phyloP scores from a whole-genome alignment of 2,329 filamentous ascomycete species.

The Parasarocladium wereldwijsianum region DNA sequence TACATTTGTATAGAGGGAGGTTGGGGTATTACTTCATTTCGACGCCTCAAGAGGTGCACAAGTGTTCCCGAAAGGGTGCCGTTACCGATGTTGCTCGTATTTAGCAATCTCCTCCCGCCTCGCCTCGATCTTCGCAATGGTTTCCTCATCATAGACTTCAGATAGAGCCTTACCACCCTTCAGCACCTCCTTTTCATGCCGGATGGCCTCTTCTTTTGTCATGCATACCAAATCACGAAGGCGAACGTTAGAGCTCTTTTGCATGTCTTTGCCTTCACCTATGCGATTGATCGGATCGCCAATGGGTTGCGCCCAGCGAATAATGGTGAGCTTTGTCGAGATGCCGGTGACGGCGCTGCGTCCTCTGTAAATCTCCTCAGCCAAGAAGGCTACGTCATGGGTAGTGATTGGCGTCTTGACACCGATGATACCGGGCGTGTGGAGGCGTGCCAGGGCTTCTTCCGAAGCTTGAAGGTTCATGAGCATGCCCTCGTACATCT shows the following conservation, averaged over 20 bases:
- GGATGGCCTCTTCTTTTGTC: conserved; percentile 77
- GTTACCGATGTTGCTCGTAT: conserved; percentile 29
- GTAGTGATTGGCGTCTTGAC: conserved; percentile 65
- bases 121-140: conserved; percentile 51
- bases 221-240: conserved; percentile 69
- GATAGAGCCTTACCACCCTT: conserved; percentile 51
- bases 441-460: conserved; percentile 51
- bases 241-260: conserved; percentile 58
- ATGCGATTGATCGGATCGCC: conserved; percentile 41
- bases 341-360: conserved; percentile 74
- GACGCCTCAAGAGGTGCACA: conserved; percentile 12
- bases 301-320: conserved; percentile 60
- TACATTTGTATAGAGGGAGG: neutral
- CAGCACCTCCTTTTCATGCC: conserved; percentile 69
- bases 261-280: conserved; percentile 52
- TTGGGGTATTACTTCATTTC: neutral
- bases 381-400: conserved; percentile 72
- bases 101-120: conserved; percentile 52
- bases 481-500: conserved; percentile 80
- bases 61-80: no score
- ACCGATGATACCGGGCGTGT: conserved; percentile 34
- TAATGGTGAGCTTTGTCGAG: conserved; percentile 62
- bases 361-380: conserved; percentile 79
- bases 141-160: conserved; percentile 58
- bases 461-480: conserved; percentile 62